A percentile compares a stretch with the other conserved stretches of the same genome.
phyloP scores from a whole-genome alignment of 371 early-diverging fungal species.

The Polyrhizophydium stewartii region DNA sequence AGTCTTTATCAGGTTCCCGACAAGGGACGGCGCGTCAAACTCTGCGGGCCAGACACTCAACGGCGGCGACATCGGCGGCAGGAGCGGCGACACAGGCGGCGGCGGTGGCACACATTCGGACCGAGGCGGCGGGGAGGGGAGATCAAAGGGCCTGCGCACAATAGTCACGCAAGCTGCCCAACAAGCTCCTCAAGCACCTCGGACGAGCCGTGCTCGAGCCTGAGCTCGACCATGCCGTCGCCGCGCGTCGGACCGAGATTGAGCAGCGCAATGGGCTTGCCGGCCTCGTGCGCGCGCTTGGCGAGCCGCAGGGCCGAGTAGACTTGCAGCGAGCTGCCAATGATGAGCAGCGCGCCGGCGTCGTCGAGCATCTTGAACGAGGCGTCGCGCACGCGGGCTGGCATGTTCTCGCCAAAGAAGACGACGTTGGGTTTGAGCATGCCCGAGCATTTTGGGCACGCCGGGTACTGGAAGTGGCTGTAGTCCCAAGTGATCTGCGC shows the following conservation, averaged over 20 bases:
- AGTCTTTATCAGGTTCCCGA: no score
- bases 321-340: slow-evolving; percentile 79
- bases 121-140: no score
- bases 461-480: slow-evolving; percentile 65
- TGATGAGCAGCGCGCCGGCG: slow-evolving; percentile 59
- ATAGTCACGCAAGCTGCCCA: no score
- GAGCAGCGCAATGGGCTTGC: slow-evolving; percentile 62
- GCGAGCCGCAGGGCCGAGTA: slow-evolving; percentile 78
- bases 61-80: no score
- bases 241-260: slow-evolving; percentile 77
- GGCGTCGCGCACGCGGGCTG: slow-evolving; percentile 34
- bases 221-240: slow-evolving; percentile 48
- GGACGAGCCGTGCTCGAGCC: slow-evolving; percentile 11
- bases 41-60: no score
- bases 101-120: no score
- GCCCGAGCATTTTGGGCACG: slow-evolving; percentile 57
- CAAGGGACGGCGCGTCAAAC: no score
- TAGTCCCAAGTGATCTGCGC: slow-evolving; percentile 41
- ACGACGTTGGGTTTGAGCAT: slow-evolving; percentile 50
- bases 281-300: slow-evolving; percentile 51
- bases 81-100: no score
- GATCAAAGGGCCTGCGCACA: no score
- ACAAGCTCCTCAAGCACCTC: slow-evolving; percentile 1
- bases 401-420: slow-evolving; percentile 88
- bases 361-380: slow-evolving; percentile 55